A percentile compares a stretch with the other conserved stretches of the same genome.
Conservation (phyloP, 2,329 filamentous ascomycete genomes). For the Decorospora gaudefroyi region DNA sequence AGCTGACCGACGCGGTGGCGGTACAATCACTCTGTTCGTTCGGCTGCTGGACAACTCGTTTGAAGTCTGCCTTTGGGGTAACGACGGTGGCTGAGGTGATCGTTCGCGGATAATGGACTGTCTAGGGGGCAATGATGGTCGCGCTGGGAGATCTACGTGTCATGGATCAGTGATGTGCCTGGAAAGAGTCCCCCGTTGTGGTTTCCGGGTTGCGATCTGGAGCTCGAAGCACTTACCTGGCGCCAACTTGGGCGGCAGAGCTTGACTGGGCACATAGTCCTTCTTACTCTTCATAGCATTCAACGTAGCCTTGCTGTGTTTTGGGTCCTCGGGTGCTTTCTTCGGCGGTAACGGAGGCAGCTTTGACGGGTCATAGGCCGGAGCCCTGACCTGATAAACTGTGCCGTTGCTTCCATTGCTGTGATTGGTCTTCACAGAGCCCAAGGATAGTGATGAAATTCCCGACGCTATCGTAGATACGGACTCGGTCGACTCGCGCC, state of each 20-base stretch:
- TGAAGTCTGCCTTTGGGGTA: slow-evolving; percentile 21
- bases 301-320: slow-evolving; percentile 45
- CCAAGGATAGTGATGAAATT: slow-evolving; percentile 55
- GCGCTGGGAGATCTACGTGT: slow-evolving; percentile 21
- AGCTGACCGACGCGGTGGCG: slow-evolving; percentile 50
- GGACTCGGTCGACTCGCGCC: slow-evolving; percentile 53
- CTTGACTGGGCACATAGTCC: slow-evolving; percentile 31
- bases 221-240: slow-evolving; percentile 25
- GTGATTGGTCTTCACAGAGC: slow-evolving; percentile 52
- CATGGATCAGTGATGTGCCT: neutral
- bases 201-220: too few species aligned
- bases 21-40: slow-evolving; percentile 29
- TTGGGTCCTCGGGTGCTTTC: slow-evolving; percentile 49
- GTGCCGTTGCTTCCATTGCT: slow-evolving; percentile 40
- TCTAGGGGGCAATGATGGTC: slow-evolving; percentile 29
- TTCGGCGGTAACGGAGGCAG: slow-evolving; percentile 61
- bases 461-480: slow-evolving; percentile 56
- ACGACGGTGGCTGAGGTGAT: slow-evolving; percentile 20
- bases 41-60: slow-evolving; percentile 12
- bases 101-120: slow-evolving; percentile 17
- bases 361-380: slow-evolving; percentile 60
- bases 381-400: slow-evolving; percentile 55
- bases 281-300: slow-evolving; percentile 45
- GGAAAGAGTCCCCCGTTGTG: too few species aligned
- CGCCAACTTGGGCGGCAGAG: slow-evolving; percentile 36